phyloP scores from a whole-genome alignment of 31 red algal genomes.

The Endocladia muricata region DNA sequence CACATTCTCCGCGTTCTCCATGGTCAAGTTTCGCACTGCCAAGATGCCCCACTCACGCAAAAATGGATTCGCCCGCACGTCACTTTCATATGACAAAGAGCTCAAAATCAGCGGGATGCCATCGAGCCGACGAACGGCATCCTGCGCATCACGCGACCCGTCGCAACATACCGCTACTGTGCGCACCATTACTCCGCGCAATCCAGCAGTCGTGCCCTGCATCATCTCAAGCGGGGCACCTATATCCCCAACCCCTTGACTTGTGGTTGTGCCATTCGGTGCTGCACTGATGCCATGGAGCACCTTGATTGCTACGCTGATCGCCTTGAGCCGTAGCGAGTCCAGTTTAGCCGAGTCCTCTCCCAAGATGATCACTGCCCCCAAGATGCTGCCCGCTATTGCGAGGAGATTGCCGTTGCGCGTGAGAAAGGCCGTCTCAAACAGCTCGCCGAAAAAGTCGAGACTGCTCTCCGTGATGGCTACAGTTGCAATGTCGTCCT shows the following conservation, averaged over 20 bases:
- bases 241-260: not conserved
- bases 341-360: constrained; percentile 36
- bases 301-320: constrained; percentile 40
- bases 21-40: constrained; percentile 60
- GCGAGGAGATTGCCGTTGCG: constrained; percentile 28
- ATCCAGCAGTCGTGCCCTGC: not conserved
- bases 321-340: constrained; percentile 22
- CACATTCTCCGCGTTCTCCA: constrained; percentile 41
- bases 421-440: constrained; percentile 39
- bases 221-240: not conserved
- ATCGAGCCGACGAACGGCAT: constrained; percentile 36
- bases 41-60: constrained; percentile 66
- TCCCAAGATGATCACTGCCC: constrained; percentile 36
- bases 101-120: constrained; percentile 54
- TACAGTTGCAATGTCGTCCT: constrained; percentile 1
- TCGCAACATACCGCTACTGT: constrained; percentile 47
- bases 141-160: constrained; percentile 29
- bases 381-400: constrained; percentile 31
- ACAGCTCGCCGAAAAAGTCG: constrained; percentile 36
- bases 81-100: constrained; percentile 60
- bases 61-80: constrained; percentile 36
- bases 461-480: constrained; percentile 24
- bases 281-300: constrained; percentile 26
- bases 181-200: constrained; percentile 52
- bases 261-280: not conserved